Conservation (phyloP, 2,329 filamentous ascomycete genomes). For the Colletotrichum theobromicola region DNA sequence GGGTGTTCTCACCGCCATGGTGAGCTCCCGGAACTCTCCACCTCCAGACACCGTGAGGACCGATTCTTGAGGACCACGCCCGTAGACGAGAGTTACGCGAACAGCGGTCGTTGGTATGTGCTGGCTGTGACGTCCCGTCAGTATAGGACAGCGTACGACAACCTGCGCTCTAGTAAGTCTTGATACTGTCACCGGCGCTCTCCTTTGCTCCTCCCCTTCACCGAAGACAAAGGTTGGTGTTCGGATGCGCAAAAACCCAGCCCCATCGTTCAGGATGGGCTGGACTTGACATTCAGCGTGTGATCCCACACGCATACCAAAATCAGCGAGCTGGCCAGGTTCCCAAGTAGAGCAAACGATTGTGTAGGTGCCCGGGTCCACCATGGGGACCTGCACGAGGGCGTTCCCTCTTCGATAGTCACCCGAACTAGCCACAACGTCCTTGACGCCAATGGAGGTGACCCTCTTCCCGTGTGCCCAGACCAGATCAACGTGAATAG, state of each 20-base stretch:
- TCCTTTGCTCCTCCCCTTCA: slow-evolving; percentile 41
- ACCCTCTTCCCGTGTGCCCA: slow-evolving; percentile 78
- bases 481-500: slow-evolving; percentile 84
- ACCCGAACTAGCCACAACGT: slow-evolving; percentile 83
- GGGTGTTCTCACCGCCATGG: slow-evolving; percentile 69
- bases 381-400: slow-evolving; percentile 63
- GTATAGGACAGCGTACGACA: slow-evolving; percentile 40
- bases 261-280: slow-evolving; percentile 73
- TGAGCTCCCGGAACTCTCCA: slow-evolving; percentile 76
- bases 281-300: slow-evolving; percentile 59
- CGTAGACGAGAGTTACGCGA: slow-evolving; percentile 74
- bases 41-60: slow-evolving; percentile 70
- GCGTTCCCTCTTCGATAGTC: slow-evolving; percentile 86
- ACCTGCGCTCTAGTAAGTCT: slow-evolving; percentile 68
- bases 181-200: slow-evolving; percentile 42
- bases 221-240: slow-evolving; percentile 62
- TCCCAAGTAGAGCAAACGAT: slow-evolving; percentile 93
- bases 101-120: slow-evolving; percentile 49
- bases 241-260: slow-evolving; percentile 71
- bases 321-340: slow-evolving; percentile 75
- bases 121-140: slow-evolving; percentile 7
- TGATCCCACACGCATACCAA: slow-evolving; percentile 77
- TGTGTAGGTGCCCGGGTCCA: slow-evolving; percentile 81
- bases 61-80: slow-evolving; percentile 71
- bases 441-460: slow-evolving; percentile 71